Percentiles rank a stretch among this genome's conserved stretches.
These are phyloP conservation scores for Trapa incisa DNA, from an alignment of 345 rosid genomes.

Conservation along the genomic window DNA sequence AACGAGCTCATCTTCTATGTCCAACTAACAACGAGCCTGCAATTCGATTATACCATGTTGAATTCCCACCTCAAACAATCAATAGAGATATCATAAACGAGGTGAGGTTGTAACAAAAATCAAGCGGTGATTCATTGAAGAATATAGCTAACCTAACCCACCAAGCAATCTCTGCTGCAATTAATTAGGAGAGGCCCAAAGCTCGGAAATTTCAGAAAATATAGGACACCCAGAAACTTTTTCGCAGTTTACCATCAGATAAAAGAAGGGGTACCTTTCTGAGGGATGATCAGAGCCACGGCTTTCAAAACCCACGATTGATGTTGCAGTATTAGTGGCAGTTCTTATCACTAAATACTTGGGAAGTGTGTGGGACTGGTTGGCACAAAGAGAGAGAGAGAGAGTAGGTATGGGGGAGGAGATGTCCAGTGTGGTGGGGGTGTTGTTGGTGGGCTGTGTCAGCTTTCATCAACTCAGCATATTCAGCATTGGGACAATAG, in stretches of 20 bases:
- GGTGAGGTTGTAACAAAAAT: not conserved
- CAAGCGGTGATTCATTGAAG: not conserved
- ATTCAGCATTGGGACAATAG: slow-evolving; percentile 13
- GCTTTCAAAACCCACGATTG: not conserved
- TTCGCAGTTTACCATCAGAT: not conserved
- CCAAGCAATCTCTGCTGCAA: not conserved
- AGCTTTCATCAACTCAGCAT: not conserved
- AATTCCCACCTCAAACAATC: not conserved
- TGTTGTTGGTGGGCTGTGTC: not conserved
- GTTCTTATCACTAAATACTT: not conserved
- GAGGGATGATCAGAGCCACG: not conserved
- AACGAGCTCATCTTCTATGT: slow-evolving; percentile 56
- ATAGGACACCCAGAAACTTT: not conserved
- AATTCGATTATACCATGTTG: not conserved
- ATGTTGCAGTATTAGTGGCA: not conserved
- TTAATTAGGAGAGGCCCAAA: not conserved
- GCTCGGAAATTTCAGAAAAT: not conserved
- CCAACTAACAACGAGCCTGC: not conserved
- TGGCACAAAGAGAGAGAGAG: not conserved
- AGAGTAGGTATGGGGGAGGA: no score
- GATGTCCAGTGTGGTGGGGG: no score
- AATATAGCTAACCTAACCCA: not conserved
- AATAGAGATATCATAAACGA: not conserved
- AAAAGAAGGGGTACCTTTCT: not conserved
- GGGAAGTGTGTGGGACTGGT: not conserved